These are phyloP conservation scores for Gossypium bickii DNA, from an alignment of 345 rosid genomes.

Conservation along the genomic window DNA sequence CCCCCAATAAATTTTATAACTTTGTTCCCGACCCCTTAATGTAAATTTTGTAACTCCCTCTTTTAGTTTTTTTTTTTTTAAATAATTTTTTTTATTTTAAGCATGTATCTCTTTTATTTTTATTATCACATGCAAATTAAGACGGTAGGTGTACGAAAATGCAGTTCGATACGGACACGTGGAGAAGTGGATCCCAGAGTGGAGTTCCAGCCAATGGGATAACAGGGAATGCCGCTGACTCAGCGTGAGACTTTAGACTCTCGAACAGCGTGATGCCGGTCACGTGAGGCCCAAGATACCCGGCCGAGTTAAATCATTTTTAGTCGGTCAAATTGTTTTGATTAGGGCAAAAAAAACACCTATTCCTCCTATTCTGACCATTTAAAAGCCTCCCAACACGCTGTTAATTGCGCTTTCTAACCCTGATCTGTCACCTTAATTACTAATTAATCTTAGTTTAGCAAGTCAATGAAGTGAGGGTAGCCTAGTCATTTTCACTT, in stretches of 20 bases:
- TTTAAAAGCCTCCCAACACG: background rate
- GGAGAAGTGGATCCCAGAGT: background rate
- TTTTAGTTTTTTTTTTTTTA: too few species aligned
- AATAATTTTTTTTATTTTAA: background rate
- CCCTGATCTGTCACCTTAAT: background rate
- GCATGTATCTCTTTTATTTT: background rate
- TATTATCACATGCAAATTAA: background rate
- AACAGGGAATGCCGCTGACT: conserved; percentile 35
- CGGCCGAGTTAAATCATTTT: conserved; percentile 34
- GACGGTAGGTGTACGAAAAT: conserved; percentile 27
- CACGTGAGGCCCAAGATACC: conserved; percentile 92
- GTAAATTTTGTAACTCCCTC: too few species aligned
- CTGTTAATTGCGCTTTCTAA: background rate
- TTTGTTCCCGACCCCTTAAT: too few species aligned
- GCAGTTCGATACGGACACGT: conserved; percentile 38
- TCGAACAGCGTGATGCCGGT: conserved; percentile 38
- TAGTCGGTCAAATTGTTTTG: conserved; percentile 26
- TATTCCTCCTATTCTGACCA: conserved; percentile 24
- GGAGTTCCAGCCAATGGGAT: conserved; percentile 10
- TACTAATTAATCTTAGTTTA: background rate
- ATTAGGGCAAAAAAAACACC: background rate
- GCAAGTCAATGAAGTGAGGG: background rate
- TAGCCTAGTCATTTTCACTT: background rate
- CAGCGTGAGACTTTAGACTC: conserved; percentile 30
- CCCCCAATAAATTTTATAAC: too few species aligned